phyloP scores from a whole-genome alignment of 768 basidiomycete species.

The Russula ochroleuca region DNA sequence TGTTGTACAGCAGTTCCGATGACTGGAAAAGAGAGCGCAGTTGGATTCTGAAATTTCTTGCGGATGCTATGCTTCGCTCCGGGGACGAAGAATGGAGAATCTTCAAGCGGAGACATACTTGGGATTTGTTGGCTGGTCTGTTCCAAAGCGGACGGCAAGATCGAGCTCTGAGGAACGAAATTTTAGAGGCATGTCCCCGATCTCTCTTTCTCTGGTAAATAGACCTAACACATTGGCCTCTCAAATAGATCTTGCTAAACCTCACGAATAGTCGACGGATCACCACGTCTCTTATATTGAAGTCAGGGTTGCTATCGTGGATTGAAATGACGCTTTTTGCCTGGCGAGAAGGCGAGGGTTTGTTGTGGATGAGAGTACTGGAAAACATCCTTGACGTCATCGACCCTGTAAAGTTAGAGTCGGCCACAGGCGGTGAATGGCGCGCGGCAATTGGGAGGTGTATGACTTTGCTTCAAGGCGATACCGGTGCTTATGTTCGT shows the following conservation, averaged over 20 bases:
- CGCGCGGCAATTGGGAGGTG: slow-evolving; percentile 51
- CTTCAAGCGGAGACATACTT: slow-evolving; percentile 76
- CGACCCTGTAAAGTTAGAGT: slow-evolving; percentile 49
- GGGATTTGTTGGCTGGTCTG: slow-evolving; percentile 80
- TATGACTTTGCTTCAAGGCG: slow-evolving; percentile 40
- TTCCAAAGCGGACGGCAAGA: slow-evolving; percentile 66
- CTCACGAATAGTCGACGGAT: slow-evolving; percentile 68
- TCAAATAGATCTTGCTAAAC: slow-evolving; percentile 62
- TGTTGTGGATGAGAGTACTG: slow-evolving; percentile 32
- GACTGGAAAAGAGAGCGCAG: slow-evolving; percentile 84
- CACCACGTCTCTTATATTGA: slow-evolving; percentile 63
- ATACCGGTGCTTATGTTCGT: slow-evolving; percentile 24
- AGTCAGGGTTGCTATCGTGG: slow-evolving; percentile 74
- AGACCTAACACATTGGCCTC: neutral
- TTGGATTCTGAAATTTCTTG: slow-evolving; percentile 82
- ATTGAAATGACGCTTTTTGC: slow-evolving; percentile 63
- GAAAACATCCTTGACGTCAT: slow-evolving; percentile 39
- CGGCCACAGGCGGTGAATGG: slow-evolving; percentile 58
- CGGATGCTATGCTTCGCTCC: slow-evolving; percentile 67
- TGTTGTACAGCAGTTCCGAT: slow-evolving; percentile 76
- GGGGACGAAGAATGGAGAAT: slow-evolving; percentile 72
- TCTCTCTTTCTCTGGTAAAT: neutral
- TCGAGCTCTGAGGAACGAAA: slow-evolving; percentile 45
- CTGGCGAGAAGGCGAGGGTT: slow-evolving; percentile 14
- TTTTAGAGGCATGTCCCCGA: slow-evolving; percentile 56